Base-by-base conservation (phyloP, 1,284 basidiomycete genomes). In the Boletus albobrunnescens region DNA sequence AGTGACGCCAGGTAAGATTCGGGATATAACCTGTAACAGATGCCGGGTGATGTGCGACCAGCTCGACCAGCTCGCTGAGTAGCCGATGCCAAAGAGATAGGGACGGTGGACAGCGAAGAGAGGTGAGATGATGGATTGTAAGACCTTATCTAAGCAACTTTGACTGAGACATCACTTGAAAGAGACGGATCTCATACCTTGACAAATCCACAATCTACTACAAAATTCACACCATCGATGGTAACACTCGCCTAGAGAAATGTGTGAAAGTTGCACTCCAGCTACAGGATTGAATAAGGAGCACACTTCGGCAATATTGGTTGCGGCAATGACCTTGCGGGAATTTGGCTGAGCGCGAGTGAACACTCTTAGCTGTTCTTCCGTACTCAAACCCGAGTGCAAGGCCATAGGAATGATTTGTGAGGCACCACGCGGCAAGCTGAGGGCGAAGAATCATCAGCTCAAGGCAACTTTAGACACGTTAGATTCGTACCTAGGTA, bases 151-250 rank as follows among this genome's bases (percentile, higher is more conserved):
- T 93, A 53, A 19, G 36, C 16, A 8, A 31, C 16, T 13, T 41
- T 22, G 50, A 47, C 13, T 3, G 30, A 31, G 4, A 28, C 28
- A 27, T 16, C n/a, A 23, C 19, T 26, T 19, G 23, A 6, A 49
- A 36, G 19, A 35, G 42, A 33, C 3, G 20, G 24, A 23, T 51
- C n/a, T n/a, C 73, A 32, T 53, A 91, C 91, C 78, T 99, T 99
- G 54, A 95, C 94, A 59, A 94, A 91, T 4, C 95, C 96, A 46
- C 82, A 87, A 61, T 99, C 95, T 5, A 99, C 78, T n/a, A 99
- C 94, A 61, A 86, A 98, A 56, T 86, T 87, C 54, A 99, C 86
- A 1, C 93, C 93, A 41, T 97, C 92, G 49, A 99, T 96, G 0
- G 95, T 99, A 13, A 99, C 88, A 66, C 91, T 94, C 17, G 95